Evolutionary conservation across 148 eudicot genomes (phyloP).

Genomic region (Amaranthus cruentus): DNA sequence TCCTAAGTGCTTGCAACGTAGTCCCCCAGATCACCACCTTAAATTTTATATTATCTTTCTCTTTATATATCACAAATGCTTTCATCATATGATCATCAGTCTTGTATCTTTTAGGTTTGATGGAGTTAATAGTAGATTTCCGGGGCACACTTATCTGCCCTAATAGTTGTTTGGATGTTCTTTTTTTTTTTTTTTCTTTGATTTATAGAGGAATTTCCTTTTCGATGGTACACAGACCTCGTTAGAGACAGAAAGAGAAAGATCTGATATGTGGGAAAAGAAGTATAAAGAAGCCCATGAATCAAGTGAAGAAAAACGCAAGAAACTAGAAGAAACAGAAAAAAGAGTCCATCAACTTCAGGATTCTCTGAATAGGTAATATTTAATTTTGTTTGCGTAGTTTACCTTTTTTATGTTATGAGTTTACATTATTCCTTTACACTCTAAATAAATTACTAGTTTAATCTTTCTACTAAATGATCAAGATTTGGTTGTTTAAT

Average conservation of each 20-base stretch:
- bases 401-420: too few relatives aligned
- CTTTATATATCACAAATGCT: not conserved
- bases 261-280: too few relatives aligned
- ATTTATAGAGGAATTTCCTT: slow-evolving; percentile 5
- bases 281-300: too few relatives aligned
- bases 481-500: not conserved
- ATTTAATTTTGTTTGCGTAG: too few relatives aligned
- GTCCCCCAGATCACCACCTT: not conserved
- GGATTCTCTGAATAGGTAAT: too few relatives aligned
- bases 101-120: not conserved
- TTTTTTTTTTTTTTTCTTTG: not conserved
- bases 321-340: too few relatives aligned
- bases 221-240: slow-evolving; percentile 40
- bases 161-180: not conserved
- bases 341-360: too few relatives aligned
- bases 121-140: not conserved
- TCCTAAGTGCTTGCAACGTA: not conserved
- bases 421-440: too few relatives aligned
- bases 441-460: not conserved
- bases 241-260: too few relatives aligned
- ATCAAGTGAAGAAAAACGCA: too few relatives aligned
- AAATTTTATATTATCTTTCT: not conserved
- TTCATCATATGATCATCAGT: not conserved
- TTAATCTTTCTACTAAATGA: not conserved
- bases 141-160: not conserved